Evolutionary conservation across 2,329 filamentous ascomycete genomes (phyloP), one percentile per base, ranked within the genome.

Genomic region (Samsoniella hepiali): DNA sequence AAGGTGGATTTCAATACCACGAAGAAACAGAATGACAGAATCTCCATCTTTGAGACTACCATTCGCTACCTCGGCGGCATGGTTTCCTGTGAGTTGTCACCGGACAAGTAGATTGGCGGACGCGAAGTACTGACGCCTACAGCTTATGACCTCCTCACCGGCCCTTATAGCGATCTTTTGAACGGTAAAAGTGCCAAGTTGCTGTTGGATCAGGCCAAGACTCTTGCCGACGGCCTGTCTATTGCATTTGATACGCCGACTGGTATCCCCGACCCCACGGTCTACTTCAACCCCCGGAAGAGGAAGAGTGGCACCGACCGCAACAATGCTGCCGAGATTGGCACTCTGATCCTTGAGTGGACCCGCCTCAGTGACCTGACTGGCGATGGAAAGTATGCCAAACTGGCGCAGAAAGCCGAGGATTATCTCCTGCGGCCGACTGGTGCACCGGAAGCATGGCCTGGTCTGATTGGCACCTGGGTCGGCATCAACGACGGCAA

Each of bases 31-130:
- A 70, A 79, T 3, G 74, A 79, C 1, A 75, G 80, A 13, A 86
- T 96, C 55, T 93, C 89, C 44, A 76, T 97, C 5, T 96, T 96
- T 70, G 93, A 97, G 76, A 96, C 91, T 0, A 97, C 91, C 0
- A 96, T 96, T 71, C 88, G 93, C 31, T 96, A 96, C 70, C 78
- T 97, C 1, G 93, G 86, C 9, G 93, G 92, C 17, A 81, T 97
- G 70, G 72, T 97, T 10, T 90, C 91, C 2, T 90, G 88, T 84
- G 66, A 27, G 69, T 56, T 15, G 6, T 38, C 11, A 13, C 22
- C 11, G 2, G 7, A n/a, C 32, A 40, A 10, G 6, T 6, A 15
- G 15, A 5, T n/a, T 42, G 3, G 10, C 3, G 36, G 2, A n/a
- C 10, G 17, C 13, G 13, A 11, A 32, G 15, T 36, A 44, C 38